Percentiles rank a stretch among this genome's conserved stretches.
phyloP scores from a whole-genome alignment of 768 basidiomycete genomes.

The Suillus hirtellus region DNA sequence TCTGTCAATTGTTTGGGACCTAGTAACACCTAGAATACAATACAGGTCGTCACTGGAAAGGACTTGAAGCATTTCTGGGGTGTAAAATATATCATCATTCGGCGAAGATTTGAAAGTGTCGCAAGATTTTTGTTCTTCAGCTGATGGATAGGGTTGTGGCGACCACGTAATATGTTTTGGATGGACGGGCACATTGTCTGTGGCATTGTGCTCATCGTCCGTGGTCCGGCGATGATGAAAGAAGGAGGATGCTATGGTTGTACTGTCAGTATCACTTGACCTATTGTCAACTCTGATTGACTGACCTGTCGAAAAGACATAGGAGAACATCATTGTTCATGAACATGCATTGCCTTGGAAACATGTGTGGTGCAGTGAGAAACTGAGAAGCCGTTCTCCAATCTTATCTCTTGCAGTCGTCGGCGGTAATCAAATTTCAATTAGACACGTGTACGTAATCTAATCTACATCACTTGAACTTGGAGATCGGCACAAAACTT shows the following conservation, averaged over 20 bases:
- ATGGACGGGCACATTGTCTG: conserved; percentile 33
- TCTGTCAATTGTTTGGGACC: conserved; percentile 52
- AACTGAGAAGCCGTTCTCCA: conserved; percentile 16
- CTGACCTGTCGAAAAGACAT: conserved; percentile 27
- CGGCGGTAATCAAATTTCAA: conserved; percentile 9
- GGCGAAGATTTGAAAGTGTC: conserved; percentile 5
- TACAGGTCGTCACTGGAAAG: conserved; percentile 69
- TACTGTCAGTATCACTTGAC: not conserved
- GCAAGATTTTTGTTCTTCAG: conserved; percentile 15
- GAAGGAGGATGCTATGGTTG: conserved; percentile 52
- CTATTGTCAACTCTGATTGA: conserved; percentile 16
- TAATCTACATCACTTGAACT: conserved; percentile 33
- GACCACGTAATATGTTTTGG: conserved; percentile 32
- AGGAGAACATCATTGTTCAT: conserved; percentile 31
- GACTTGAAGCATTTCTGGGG: conserved; percentile 42
- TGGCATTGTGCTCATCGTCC: conserved; percentile 53
- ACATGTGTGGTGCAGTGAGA: conserved; percentile 13
- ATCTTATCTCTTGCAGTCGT: conserved; percentile 18
- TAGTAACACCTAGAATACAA: conserved; percentile 65
- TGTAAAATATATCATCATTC: conserved; percentile 13
- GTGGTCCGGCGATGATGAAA: conserved; percentile 59
- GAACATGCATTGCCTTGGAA: conserved; percentile 8
- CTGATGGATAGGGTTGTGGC: conserved; percentile 20
- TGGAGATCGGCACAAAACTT: conserved; percentile 52
- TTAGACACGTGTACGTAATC: not conserved